These are phyloP conservation scores for Blastocystis sp. DNA, from an alignment of 352 stramenopile genomes.

Conservation along the genomic window DNA sequence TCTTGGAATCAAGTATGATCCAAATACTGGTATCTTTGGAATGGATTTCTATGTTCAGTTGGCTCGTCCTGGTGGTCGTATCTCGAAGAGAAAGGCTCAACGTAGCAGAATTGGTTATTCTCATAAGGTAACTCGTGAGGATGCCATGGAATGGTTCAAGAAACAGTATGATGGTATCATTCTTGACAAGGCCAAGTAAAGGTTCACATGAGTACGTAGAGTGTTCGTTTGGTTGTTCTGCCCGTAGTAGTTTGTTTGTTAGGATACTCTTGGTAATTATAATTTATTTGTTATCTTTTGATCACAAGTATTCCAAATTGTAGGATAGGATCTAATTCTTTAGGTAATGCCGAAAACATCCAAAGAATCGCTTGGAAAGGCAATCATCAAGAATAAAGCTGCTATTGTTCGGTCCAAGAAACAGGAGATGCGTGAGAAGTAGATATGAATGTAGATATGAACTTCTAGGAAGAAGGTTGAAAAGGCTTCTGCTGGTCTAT, in stretches of 20 bases:
- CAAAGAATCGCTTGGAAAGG: background rate
- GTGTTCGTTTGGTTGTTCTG: background rate
- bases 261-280: constrained; percentile 2
- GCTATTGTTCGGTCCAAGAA: constrained; percentile 6
- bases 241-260: background rate
- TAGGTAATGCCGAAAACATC: constrained; percentile 14
- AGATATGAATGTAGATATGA: background rate
- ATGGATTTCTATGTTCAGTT: constrained; percentile 99
- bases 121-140: constrained; percentile 46
- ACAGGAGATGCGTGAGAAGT: constrained; percentile 33
- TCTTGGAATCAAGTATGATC: constrained; percentile 99
- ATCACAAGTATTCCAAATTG: too few relatives aligned
- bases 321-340: background rate
- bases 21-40: constrained; percentile 98
- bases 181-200: constrained; percentile 62
- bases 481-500: background rate
- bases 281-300: too few relatives aligned
- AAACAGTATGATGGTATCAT: constrained; percentile 63
- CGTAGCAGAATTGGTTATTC: constrained; percentile 70
- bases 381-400: constrained; percentile 44
- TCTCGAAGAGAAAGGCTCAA: constrained; percentile 87
- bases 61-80: constrained; percentile 84
- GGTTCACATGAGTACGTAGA: background rate
- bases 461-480: constrained; percentile 23
- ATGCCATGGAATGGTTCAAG: constrained; percentile 62